Conservation (phyloP, 2,329 filamentous ascomycete genomes). For the Cercospora berteroae region DNA sequence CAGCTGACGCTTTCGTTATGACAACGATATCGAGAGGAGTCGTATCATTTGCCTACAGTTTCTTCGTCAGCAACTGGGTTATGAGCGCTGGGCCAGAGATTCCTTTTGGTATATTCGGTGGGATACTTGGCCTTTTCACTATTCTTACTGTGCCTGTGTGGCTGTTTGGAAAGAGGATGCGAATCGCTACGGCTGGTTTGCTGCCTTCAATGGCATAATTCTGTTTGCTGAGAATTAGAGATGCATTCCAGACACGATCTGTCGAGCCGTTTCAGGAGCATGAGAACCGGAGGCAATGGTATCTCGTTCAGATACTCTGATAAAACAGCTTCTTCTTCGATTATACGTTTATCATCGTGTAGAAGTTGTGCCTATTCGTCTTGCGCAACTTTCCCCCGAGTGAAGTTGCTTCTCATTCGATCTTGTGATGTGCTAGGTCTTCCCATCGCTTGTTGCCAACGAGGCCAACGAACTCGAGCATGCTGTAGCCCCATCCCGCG, state of each 20-base stretch:
- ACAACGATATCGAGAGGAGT: conserved; percentile 52
- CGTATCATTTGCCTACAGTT: conserved; percentile 56
- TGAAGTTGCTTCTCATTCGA: not conserved
- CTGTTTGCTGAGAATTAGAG: not conserved
- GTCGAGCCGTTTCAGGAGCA: not conserved
- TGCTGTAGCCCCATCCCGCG: not conserved
- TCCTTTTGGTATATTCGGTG: conserved; percentile 55
- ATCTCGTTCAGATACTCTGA: too few relatives aligned
- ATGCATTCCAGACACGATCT: not conserved
- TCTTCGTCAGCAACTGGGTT: conserved; percentile 54
- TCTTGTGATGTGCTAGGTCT: not conserved
- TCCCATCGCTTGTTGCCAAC: not conserved
- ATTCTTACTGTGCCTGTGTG: conserved; percentile 41
- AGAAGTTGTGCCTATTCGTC: not conserved
- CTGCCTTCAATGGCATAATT: not conserved
- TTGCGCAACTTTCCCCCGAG: not conserved
- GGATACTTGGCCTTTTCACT: conserved; percentile 52
- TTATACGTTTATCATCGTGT: too few relatives aligned
- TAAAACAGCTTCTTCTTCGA: too few relatives aligned
- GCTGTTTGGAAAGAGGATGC: conserved; percentile 42
- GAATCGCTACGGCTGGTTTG: conserved; percentile 41
- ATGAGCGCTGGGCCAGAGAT: conserved; percentile 44
- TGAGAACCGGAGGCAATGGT: too few relatives aligned
- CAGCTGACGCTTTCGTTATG: conserved; percentile 55
- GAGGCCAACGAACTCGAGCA: not conserved